Conservation (phyloP, 805 yeast species). For the Starmerella stigmatis region DNA sequence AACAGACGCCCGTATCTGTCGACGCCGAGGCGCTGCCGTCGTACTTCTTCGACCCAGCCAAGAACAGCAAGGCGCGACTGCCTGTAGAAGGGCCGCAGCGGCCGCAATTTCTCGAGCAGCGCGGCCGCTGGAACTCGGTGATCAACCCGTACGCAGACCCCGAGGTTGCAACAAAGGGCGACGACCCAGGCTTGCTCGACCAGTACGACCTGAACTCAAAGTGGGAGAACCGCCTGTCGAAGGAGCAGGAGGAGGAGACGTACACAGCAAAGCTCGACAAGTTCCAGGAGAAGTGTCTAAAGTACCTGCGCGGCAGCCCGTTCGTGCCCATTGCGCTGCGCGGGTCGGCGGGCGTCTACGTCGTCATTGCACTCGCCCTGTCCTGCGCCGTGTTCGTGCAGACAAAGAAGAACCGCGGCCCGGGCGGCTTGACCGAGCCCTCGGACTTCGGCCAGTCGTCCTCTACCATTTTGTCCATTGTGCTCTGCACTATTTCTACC, state of each 20-base stretch:
- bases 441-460: constrained; percentile 34
- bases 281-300: constrained; percentile 7
- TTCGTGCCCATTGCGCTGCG: constrained; percentile 72
- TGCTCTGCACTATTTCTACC: constrained; percentile 69
- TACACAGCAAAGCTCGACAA: constrained; percentile 3
- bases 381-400: constrained; percentile 42
- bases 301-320: constrained; percentile 58
- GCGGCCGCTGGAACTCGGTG: constrained; percentile 21
- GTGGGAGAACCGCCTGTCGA: constrained; percentile 23
- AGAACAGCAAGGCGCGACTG: background rate
- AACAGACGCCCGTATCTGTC: constrained; percentile 10
- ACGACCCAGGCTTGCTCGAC: constrained; percentile 17
- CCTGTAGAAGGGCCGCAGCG: background rate
- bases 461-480: constrained; percentile 84
- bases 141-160: constrained; percentile 3
- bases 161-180: background rate
- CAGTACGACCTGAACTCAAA: constrained; percentile 17
- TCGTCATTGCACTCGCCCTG: constrained; percentile 59
- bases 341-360: constrained; percentile 45
- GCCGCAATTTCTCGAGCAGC: constrained; percentile 7
- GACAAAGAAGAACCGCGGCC: constrained; percentile 25
- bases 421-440: constrained; percentile 31
- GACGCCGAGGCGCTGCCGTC: constrained; percentile 16
- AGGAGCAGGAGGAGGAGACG: background rate
- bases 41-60: constrained; percentile 12